These are phyloP conservation scores for Acer negundo DNA, from an alignment of 345 rosid species.

Conservation along the genomic window DNA sequence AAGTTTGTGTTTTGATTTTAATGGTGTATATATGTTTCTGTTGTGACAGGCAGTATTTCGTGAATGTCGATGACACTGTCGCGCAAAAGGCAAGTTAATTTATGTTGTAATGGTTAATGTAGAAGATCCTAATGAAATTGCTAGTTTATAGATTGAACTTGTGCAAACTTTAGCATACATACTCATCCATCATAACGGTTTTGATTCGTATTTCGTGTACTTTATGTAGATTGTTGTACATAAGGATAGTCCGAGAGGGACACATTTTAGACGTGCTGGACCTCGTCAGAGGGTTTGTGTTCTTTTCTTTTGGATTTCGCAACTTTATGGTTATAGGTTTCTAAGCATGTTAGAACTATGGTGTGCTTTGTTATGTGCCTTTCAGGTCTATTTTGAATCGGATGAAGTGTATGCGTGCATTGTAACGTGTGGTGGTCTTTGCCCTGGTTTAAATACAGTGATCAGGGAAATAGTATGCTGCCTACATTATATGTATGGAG, in stretches of 20 bases:
- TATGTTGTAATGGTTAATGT: not conserved
- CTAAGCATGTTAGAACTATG: not conserved
- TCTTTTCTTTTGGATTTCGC: not conserved
- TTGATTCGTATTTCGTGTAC: not conserved
- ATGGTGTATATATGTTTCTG: conserved; percentile 5
- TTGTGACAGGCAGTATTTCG: conserved; percentile 79
- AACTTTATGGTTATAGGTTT: not conserved
- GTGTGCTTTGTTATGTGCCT: not conserved
- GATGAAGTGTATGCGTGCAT: conserved; percentile 87
- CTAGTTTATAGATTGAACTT: not conserved
- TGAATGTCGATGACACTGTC: conserved; percentile 70
- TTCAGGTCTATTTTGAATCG: conserved; percentile 68
- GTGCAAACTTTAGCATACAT: too few species aligned
- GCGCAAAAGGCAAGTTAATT: conserved; percentile 57
- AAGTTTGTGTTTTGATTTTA: not conserved
- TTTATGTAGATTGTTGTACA: conserved; percentile 62
- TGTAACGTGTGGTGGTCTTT: conserved; percentile 91
- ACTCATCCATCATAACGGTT: not conserved
- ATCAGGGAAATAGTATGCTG: conserved; percentile 85
- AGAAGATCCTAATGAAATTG: not conserved
- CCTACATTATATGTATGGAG: conserved; percentile 80
- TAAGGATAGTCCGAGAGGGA: too few species aligned
- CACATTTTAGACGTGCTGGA: conserved; percentile 90
- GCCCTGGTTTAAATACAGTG: conserved; percentile 89
- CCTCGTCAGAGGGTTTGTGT: conserved; percentile 79